These are phyloP conservation scores for Corymbia citriodora DNA, from an alignment of 441 rosid genomes.

Conservation along the genomic window DNA sequence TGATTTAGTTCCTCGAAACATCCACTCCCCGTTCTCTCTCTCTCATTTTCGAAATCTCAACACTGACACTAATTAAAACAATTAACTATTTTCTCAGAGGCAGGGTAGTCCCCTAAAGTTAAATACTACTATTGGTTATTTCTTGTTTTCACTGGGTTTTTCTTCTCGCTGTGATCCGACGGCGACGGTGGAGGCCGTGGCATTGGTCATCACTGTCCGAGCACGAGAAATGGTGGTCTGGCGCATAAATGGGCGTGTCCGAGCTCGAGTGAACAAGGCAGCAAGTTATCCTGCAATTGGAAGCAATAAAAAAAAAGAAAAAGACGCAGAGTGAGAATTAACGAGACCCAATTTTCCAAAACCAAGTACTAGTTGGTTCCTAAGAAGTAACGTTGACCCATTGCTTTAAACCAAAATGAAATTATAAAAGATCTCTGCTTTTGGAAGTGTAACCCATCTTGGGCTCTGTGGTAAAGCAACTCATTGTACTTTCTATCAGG, in stretches of 20 bases:
- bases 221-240: constrained; percentile 44
- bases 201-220: constrained; percentile 32
- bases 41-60: constrained; percentile 9
- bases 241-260: constrained; percentile 48
- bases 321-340: neutral
- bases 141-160: constrained; percentile 3
- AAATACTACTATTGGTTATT: neutral
- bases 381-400: neutral
- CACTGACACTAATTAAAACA: neutral
- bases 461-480: neutral
- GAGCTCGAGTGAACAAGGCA: constrained; percentile 29
- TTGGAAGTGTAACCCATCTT: neutral
- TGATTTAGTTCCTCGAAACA: constrained; percentile 8
- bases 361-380: neutral
- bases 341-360: neutral
- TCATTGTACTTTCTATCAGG: neutral
- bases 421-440: neutral
- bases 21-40: constrained; percentile 6
- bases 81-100: neutral
- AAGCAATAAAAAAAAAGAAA: neutral
- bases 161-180: constrained; percentile 29
- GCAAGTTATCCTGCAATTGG: constrained; percentile 45
- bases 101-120: neutral
- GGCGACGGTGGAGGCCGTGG: constrained; percentile 2
- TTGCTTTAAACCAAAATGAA: neutral